These are phyloP conservation scores for Backusella tarrabulga DNA, from an alignment of 192 early-diverging fungal species.

Conservation along the genomic window DNA sequence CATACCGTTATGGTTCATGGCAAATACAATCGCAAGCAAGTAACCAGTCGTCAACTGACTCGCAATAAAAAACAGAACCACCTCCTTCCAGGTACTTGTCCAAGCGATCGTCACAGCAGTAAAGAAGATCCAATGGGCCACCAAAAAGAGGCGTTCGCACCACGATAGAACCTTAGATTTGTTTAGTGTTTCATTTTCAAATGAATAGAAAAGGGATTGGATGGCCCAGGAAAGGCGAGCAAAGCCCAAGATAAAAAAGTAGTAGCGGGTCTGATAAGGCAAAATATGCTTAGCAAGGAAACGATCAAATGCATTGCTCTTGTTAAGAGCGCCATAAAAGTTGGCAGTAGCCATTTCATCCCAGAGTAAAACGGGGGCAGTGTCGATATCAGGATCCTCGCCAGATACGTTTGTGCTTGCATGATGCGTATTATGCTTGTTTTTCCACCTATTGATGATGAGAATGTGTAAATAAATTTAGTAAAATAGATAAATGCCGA, in stretches of 20 bases:
- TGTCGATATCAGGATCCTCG: slow-evolving; percentile 85
- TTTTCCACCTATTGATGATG: slow-evolving; percentile 63
- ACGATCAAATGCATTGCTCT: slow-evolving; percentile 47
- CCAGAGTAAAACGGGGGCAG: slow-evolving; percentile 80
- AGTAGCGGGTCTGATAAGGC: slow-evolving; percentile 55
- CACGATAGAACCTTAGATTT: slow-evolving; percentile 43
- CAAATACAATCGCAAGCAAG: slow-evolving; percentile 71
- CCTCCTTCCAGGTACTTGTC: slow-evolving; percentile 33
- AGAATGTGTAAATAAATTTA: not conserved
- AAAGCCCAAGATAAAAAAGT: slow-evolving; percentile 73
- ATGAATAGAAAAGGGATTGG: slow-evolving; percentile 58
- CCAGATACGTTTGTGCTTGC: slow-evolving; percentile 74
- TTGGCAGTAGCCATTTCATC: slow-evolving; percentile 56
- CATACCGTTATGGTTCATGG: slow-evolving; percentile 87
- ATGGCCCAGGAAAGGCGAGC: slow-evolving; percentile 76
- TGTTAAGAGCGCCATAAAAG: slow-evolving; percentile 43
- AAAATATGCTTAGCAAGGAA: slow-evolving; percentile 57
- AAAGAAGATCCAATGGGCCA: slow-evolving; percentile 71
- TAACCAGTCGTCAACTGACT: slow-evolving; percentile 69
- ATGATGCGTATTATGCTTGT: slow-evolving; percentile 90
- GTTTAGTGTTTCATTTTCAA: slow-evolving; percentile 44
- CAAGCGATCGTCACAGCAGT: slow-evolving; percentile 47
- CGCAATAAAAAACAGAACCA: slow-evolving; percentile 59
- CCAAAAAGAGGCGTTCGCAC: slow-evolving; percentile 55
- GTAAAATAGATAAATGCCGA: not conserved